Evolutionary conservation across 1,284 basidiomycete genomes (phyloP), one percentile per base, ranked within the genome.

Genomic region (Bjerkandera adusta): DNA sequence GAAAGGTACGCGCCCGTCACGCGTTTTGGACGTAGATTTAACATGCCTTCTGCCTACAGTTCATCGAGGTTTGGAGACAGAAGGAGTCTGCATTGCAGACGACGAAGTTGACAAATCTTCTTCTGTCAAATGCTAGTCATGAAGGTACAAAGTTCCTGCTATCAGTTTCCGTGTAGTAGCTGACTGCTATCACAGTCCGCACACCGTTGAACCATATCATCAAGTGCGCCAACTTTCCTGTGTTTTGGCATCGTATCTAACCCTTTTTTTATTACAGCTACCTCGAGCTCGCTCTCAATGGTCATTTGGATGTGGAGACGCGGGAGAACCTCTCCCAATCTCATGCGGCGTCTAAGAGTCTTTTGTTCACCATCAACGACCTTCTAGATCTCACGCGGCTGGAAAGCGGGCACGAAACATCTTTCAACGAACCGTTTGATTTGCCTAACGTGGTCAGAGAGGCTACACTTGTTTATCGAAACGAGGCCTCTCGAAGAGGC

Each of bases 61-160:
- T 92, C 68, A 89, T 91, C 54, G 86, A 89, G 61, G 90, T 93
- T 3, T 94, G 91, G 91, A 70, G 91, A 54, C 85, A 93, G 62
- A 90, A 91, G 59, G 89, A 93, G 65, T 81, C 72, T 34, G 88
- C 88, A 12, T 65, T 91, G 52, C 82, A 83, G 61, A 81, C 80
- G 11, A 92, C 84, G 41, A 89, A 87, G 62, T 69, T 94, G 43
- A 92, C 90, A 13, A 85, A 85, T 45, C 69, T 94, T 3, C 60
- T 95, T 36, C 68, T 94, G 13, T 89, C 88, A n/a, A 94, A 95
- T 64, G 92, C 92, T 5, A 88, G 82, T 54, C 91, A 94, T 63
- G 91, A 93, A 72, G 87, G 89, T 77, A 61, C 52, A 61, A 4
- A 11, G 18, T 29, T 49, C 57, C 3, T 53, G 52, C 35, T 35